Conservation (phyloP, 495 filamentous ascomycete genomes). For the Melanomma pulvis-pyrius region DNA sequence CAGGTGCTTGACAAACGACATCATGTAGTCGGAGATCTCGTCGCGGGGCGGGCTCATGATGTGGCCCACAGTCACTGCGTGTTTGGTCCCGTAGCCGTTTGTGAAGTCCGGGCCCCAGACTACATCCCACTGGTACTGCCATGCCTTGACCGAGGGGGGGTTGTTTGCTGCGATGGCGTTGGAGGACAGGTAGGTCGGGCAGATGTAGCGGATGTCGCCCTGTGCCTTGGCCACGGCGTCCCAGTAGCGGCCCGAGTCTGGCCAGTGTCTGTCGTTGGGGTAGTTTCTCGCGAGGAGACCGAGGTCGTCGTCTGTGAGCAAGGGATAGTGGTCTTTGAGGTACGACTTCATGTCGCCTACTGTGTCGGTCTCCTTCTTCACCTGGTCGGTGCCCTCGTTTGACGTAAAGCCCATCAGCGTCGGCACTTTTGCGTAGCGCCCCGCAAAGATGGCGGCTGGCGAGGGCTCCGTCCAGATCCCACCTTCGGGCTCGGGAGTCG, state of each 20-base stretch:
- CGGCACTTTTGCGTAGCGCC: conserved; percentile 28
- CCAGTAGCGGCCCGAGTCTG: conserved; percentile 21
- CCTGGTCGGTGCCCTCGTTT: conserved; percentile 26
- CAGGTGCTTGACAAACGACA: conserved; percentile 27
- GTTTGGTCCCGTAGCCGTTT: conserved; percentile 27
- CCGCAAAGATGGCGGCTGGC: conserved; percentile 8
- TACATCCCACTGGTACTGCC: conserved; percentile 29
- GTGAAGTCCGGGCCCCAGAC: conserved; percentile 8
- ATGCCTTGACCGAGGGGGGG: conserved; percentile 11
- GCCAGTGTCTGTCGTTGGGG: conserved; percentile 27
- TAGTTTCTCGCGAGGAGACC: conserved; percentile 10
- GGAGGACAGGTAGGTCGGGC: conserved; percentile 21
- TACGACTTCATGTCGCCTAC: conserved; percentile 19
- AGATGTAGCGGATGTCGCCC: conserved; percentile 26
- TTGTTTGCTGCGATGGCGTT: conserved; percentile 28
- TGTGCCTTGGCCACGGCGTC: conserved; percentile 29
- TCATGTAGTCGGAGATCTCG: conserved; percentile 24
- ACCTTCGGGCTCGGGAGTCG: conserved; percentile 12
- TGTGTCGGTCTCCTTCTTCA: conserved; percentile 10
- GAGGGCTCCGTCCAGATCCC: conserved; percentile 23
- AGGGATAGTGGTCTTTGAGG: conserved; percentile 26
- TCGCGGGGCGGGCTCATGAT: conserved; percentile 12
- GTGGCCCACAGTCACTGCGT: conserved; percentile 20
- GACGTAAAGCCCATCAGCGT: conserved; percentile 21
- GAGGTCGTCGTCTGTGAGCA: conserved; percentile 23